Percentiles rank a stretch among this genome's conserved stretches.
phyloP scores from a whole-genome alignment of 2,329 filamentous ascomycete species.

The Aspergillus amoenus region DNA sequence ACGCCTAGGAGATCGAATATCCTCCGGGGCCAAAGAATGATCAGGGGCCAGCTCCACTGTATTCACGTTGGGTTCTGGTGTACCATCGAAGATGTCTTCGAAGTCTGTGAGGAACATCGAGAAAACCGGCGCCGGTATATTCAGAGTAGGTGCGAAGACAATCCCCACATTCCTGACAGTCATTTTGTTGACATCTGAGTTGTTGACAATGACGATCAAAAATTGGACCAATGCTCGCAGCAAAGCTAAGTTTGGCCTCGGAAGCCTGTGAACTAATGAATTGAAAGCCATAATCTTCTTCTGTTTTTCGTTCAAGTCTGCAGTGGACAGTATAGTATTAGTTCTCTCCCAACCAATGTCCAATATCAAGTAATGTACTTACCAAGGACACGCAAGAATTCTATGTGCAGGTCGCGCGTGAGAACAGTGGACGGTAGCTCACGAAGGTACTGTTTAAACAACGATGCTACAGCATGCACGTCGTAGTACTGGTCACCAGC shows the following conservation, averaged over 20 bases:
- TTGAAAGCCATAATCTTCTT: conserved; percentile 78
- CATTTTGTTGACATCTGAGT: conserved; percentile 93
- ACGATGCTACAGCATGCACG: conserved; percentile 90
- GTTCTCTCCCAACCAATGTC: not conserved
- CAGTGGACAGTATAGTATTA: conserved; percentile 8
- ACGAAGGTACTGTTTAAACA: conserved; percentile 90
- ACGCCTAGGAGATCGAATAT: conserved; percentile 62
- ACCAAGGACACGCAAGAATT: conserved; percentile 79
- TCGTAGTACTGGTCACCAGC: conserved; percentile 81
- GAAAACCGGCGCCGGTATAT: conserved; percentile 93
- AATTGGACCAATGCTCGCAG: conserved; percentile 84
- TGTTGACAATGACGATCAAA: conserved; percentile 87
- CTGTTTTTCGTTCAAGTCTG: conserved; percentile 69
- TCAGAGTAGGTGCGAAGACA: conserved; percentile 94
- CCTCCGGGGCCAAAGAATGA: conserved; percentile 50
- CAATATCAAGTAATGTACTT: conserved; percentile 25
- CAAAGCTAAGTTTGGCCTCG: conserved; percentile 75
- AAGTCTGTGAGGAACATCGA: conserved; percentile 92
- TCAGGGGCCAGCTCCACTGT: conserved; percentile 45
- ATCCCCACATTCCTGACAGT: conserved; percentile 96
- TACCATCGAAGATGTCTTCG: conserved; percentile 75
- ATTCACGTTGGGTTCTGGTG: conserved; percentile 48
- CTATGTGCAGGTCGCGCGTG: conserved; percentile 83
- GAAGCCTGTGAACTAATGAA: conserved; percentile 75
- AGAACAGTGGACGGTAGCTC: conserved; percentile 90